phyloP scores from a whole-genome alignment of 2,329 filamentous ascomycete species.

The Talaromyces sp. region DNA sequence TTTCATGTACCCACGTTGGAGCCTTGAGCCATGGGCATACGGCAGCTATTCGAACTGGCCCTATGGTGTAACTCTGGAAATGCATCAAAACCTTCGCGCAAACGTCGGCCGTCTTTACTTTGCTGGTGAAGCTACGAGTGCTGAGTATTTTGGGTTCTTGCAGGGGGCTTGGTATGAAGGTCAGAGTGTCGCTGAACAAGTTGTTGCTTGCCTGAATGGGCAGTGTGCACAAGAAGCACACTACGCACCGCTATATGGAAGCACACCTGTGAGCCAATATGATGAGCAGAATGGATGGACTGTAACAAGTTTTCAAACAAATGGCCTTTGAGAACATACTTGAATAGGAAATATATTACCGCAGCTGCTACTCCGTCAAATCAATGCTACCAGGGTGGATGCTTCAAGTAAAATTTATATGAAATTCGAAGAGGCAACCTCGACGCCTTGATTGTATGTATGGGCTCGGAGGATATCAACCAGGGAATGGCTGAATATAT shows the following conservation, averaged over 20 bases:
- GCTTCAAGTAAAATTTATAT: too few relatives aligned
- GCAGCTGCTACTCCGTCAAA: too few relatives aligned
- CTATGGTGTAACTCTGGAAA: slow-evolving; percentile 56
- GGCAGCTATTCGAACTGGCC: slow-evolving; percentile 68
- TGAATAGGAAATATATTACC: too few relatives aligned
- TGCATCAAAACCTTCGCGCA: slow-evolving; percentile 64
- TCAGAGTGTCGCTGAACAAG: slow-evolving; percentile 39
- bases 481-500: too few relatives aligned
- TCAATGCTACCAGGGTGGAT: too few relatives aligned
- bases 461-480: too few relatives aligned
- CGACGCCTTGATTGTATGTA: too few relatives aligned
- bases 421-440: too few relatives aligned
- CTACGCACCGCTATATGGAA: slow-evolving; percentile 10
- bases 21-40: slow-evolving; percentile 45
- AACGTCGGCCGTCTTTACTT: slow-evolving; percentile 59
- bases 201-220: slow-evolving; percentile 10
- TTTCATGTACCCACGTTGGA: slow-evolving; percentile 60
- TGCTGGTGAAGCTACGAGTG: slow-evolving; percentile 59
- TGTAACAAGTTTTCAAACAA: slow-evolving; percentile 13
- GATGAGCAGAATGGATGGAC: slow-evolving; percentile 14
- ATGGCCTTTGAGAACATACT: slow-evolving; percentile 4
- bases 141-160: slow-evolving; percentile 61
- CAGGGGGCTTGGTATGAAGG: slow-evolving; percentile 60
- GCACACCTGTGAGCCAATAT: slow-evolving; percentile 5
- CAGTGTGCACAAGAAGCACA: slow-evolving; percentile 6